Conservation (phyloP, 1,284 basidiomycete genomes). For the Cystobasidium slooffiae region DNA sequence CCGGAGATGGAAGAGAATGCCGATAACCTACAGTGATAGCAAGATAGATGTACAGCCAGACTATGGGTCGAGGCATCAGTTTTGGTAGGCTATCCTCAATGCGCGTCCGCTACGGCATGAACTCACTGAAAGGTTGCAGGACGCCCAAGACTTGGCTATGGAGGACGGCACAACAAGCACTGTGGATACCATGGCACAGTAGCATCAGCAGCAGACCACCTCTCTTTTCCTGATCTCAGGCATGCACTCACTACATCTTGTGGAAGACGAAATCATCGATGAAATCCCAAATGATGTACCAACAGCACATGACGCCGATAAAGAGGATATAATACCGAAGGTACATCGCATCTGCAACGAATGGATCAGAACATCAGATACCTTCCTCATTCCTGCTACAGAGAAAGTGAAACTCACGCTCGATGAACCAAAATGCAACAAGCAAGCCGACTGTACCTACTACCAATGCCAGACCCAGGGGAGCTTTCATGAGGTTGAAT, state of each 20-base stretch:
- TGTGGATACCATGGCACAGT: conserved; percentile 33
- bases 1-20: background rate
- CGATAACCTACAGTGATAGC: conserved; percentile 20
- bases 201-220: background rate
- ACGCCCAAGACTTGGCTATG: conserved; percentile 28
- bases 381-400: background rate
- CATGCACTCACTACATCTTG: conserved; percentile 28
- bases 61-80: background rate
- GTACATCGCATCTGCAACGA: conserved; percentile 23
- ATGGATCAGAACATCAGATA: conserved; percentile 42
- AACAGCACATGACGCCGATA: conserved; percentile 52
- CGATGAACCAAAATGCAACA: conserved; percentile 54
- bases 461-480: conserved; percentile 23
- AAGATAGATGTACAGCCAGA: conserved; percentile 34
- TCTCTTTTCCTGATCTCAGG: too few relatives aligned
- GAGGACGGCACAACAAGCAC: conserved; percentile 44
- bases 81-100: background rate
- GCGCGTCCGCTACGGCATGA: background rate
- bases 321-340: conserved; percentile 57
- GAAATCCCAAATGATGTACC: conserved; percentile 55
- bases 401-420: conserved; percentile 46
- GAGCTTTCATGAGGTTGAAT: conserved; percentile 6
- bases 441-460: conserved; percentile 23
- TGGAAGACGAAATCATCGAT: conserved; percentile 53
- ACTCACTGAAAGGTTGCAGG: conserved; percentile 24